Base-by-base conservation (phyloP, 2,329 filamentous ascomycete genomes). In the Hypoxylon sp. region DNA sequence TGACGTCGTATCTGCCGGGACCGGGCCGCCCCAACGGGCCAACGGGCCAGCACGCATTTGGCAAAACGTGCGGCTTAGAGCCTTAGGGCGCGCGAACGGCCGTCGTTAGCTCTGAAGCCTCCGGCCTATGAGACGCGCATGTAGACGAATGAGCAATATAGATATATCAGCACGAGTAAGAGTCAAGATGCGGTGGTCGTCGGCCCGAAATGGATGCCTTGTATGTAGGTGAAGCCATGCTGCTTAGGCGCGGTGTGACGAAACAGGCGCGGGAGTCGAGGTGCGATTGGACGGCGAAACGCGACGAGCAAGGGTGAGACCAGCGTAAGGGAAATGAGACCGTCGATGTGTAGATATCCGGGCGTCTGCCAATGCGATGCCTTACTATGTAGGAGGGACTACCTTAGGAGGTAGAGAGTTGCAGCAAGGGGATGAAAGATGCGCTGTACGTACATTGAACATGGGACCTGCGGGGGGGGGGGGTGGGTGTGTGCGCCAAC, bases 1-100 rank as follows among this genome's bases (percentile, higher is more conserved):
- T 45, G 56, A 52, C 48, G 54, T 61, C 51, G 61, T 60, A 60
- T 60, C 55, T 64, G 45, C 45, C 56, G 51, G 55, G 52, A 58
- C 62, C 58, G 63, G 64, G 62, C 62, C 64, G 64, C 53, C 26
- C 58, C 17, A 61, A 59, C 55, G 62, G 60, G 62, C 60, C 64
- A 67, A 67, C 55, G 59, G 58, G 62, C 60, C 64, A 67, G 65
- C 62, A 46, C 53, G 43, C 60, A 63, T 51, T 43, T 48, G 17
- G 46, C 23, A 37, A 60, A 46, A 38, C n/a, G 53, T 41, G 56
- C 56, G 53, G 56, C 57, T 55, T 51, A 47, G 52, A 50, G 29
- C 43, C 57, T 55, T 51, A 47, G 52, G 50, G 29, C 38, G 20
- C 53, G 31, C 40, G 42, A 27, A 55, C 21, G 29, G 27, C 46